Percentiles rank a stretch among this genome's conserved stretches.
phyloP scores from a whole-genome alignment of 1,284 basidiomycete genomes.

The Sporisorium scitamineum region DNA sequence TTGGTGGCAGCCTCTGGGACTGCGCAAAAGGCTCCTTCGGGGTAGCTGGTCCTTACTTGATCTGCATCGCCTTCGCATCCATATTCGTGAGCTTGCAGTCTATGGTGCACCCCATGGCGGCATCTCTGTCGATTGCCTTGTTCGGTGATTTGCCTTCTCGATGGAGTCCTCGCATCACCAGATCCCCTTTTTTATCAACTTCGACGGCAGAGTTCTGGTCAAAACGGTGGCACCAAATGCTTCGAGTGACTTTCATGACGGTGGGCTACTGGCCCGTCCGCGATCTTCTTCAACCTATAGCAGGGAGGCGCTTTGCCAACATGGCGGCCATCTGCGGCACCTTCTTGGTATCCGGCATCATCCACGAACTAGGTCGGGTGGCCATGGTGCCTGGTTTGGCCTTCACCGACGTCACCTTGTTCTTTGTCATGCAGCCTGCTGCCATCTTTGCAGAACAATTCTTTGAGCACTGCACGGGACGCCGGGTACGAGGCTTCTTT shows the following conservation, averaged over 20 bases:
- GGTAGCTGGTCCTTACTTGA: slow-evolving; percentile 22
- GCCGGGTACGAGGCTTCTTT: slow-evolving; percentile 20
- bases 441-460: slow-evolving; percentile 31
- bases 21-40: slow-evolving; percentile 19
- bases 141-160: slow-evolving; percentile 13
- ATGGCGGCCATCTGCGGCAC: slow-evolving; percentile 23
- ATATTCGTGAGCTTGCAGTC: slow-evolving; percentile 15
- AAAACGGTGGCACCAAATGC: slow-evolving; percentile 44
- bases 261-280: slow-evolving; percentile 30
- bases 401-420: slow-evolving; percentile 7
- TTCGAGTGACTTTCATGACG: slow-evolving; percentile 34
- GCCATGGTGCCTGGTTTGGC: slow-evolving; percentile 14
- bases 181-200: slow-evolving; percentile 16
- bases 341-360: slow-evolving; percentile 33
- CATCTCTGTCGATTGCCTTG: slow-evolving; percentile 9
- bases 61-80: slow-evolving; percentile 15
- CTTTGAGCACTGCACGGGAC: slow-evolving; percentile 13
- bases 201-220: slow-evolving; percentile 39
- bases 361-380: slow-evolving; percentile 37
- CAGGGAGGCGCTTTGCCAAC: slow-evolving; percentile 12
- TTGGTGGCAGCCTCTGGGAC: slow-evolving; percentile 34
- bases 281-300: background rate
- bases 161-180: slow-evolving; percentile 35
- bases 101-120: slow-evolving; percentile 4
- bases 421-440: slow-evolving; percentile 33